These are phyloP conservation scores for Helicocarpus griseus DNA, from an alignment of 2,329 filamentous ascomycete species.

Conservation along the genomic window DNA sequence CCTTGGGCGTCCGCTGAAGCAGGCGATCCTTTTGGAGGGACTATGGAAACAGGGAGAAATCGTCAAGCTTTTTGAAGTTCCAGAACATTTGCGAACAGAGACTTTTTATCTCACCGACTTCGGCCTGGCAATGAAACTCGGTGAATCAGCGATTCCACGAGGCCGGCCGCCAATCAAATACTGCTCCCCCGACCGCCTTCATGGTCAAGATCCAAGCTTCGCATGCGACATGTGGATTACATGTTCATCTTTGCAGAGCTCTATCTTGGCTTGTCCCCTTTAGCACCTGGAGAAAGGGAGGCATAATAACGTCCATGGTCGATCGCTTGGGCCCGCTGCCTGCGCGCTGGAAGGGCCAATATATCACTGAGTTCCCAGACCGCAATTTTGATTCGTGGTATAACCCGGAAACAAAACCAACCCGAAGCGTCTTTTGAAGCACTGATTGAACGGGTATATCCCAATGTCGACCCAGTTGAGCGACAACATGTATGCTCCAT, in stretches of 20 bases:
- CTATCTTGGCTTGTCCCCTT: constrained; percentile 9
- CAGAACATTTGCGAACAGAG: constrained; percentile 5
- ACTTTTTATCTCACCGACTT: constrained; percentile 11
- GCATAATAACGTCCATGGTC: constrained; percentile 1
- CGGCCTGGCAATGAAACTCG: constrained; percentile 7
- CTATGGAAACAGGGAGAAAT: constrained; percentile 4
- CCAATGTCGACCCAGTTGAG: constrained; percentile 4
- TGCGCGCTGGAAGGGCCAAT: constrained; percentile 17
- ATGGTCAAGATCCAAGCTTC: constrained; percentile 7
- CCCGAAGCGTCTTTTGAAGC: neutral
- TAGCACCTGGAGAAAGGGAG: neutral
- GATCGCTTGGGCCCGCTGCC: constrained; percentile 12
- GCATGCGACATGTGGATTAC: constrained; percentile 14
- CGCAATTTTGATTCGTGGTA: constrained; percentile 23
- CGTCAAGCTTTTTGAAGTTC: constrained; percentile 4
- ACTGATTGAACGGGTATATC: neutral
- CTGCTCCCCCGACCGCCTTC: constrained; percentile 11
- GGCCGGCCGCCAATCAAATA: constrained; percentile 6
- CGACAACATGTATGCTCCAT: constrained; percentile 9
- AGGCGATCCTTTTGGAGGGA: neutral
- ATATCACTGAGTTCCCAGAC: constrained; percentile 6
- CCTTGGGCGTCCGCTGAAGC: constrained; percentile 2
- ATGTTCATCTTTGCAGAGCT: constrained; percentile 10
- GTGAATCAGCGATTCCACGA: neutral
- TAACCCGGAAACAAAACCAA: constrained; percentile 14